Conservation (phyloP, 2,329 filamentous ascomycete species). For the Bertia moriformis region DNA sequence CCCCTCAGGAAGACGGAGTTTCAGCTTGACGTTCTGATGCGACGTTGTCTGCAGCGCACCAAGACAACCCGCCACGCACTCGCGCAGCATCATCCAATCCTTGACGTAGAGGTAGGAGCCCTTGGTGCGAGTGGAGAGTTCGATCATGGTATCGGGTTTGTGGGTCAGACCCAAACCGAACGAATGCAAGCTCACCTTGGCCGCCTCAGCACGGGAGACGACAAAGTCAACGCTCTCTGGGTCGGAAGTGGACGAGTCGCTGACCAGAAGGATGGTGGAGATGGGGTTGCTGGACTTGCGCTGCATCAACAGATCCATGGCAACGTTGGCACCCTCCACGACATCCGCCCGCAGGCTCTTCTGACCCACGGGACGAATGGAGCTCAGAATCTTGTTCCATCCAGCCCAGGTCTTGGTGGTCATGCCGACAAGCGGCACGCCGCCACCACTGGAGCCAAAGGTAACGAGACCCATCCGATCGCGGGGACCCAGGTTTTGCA, state of each 20-base stretch:
- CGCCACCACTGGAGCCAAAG: constrained; percentile 85
- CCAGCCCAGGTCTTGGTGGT: constrained; percentile 87
- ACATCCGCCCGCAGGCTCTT: constrained; percentile 95
- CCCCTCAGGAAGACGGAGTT: constrained; percentile 83
- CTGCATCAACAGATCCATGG: constrained; percentile 97
- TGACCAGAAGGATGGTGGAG: constrained; percentile 89
- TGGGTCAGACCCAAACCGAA: constrained; percentile 94
- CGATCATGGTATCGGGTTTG: constrained; percentile 97
- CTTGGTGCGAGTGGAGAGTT: constrained; percentile 86
- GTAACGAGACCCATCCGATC: constrained; percentile 96
- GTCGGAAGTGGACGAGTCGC: constrained; percentile 89
- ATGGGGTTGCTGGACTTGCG: constrained; percentile 90
- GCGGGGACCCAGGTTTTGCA: constrained; percentile 74
- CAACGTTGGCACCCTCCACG: constrained; percentile 91
- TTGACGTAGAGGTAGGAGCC: constrained; percentile 97
- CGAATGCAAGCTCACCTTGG: constrained; percentile 94
- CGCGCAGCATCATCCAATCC: constrained; percentile 99
- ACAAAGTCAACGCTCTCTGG: constrained; percentile 95
- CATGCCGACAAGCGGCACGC: constrained; percentile 94
- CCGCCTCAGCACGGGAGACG: constrained; percentile 86
- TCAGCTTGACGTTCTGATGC: constrained; percentile 96
- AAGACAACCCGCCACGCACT: constrained; percentile 85
- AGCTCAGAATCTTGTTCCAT: constrained; percentile 73
- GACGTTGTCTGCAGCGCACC: constrained; percentile 84
- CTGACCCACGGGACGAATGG: constrained; percentile 84